Evolutionary conservation across 805 yeast genomes (phyloP), one percentile per base, ranked within the genome.

Genomic region (Nakazawaea pomicola): DNA sequence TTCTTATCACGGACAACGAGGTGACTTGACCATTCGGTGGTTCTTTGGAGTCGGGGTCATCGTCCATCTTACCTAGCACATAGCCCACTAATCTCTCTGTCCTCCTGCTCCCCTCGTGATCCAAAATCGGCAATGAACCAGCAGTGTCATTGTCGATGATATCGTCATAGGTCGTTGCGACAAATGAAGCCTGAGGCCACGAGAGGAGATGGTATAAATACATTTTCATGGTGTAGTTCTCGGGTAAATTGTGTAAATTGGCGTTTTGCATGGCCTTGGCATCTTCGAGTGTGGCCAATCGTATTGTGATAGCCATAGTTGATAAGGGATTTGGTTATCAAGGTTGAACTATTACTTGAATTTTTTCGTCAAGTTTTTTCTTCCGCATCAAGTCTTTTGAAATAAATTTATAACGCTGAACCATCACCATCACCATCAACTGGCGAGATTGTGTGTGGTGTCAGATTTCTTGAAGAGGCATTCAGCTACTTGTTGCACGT

Each of bases 131-230:
- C 3, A 46, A 49, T 11, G 47, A 48, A 17, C 52, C 58, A 8
- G 53, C 56, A 8, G 43, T 44, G 2, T 44, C 52, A 1, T 55
- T 53, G 9, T 52, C 52, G 5, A 55, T 45, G 25, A 57, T 65
- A 8, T 70, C 76, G 47, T 76, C 83, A 20, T 80, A 76, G 2
- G 93, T 82, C 1, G 91, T 83, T 15, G 99, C 99, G 28, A 91
- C 98, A 65, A 81, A 93, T 30, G 96, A 86, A 11, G 95, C 95
- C 60, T 91, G 95, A 2, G 99, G 99, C 98, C 98, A 91, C 29
- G 97, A 23, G 39, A 90, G 67, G 6, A 88, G 74, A 62, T 91
- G 98, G 62, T 90, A 91, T 72, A 93, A 75, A 64, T 91, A 91
- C 64, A 88, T 91, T 60, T 90, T 88, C 62, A 89, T 66, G 49